These are phyloP conservation scores for Fremontodendron californicum DNA, from an alignment of 345 rosid species.

Conservation along the genomic window DNA sequence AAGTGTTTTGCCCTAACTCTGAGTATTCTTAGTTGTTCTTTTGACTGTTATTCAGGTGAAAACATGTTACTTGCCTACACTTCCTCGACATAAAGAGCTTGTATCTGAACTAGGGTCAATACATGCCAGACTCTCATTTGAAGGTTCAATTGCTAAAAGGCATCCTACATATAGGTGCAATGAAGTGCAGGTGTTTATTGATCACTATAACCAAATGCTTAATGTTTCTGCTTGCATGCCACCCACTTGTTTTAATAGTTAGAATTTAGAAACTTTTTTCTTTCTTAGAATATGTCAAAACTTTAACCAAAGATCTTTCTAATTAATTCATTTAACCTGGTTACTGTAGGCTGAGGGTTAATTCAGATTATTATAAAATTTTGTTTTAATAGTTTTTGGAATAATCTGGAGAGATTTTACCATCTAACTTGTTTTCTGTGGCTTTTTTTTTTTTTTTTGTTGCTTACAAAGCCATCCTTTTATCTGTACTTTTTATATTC, in stretches of 20 bases:
- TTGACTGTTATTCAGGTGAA: slow-evolving; percentile 43
- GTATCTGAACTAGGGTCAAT: slow-evolving; percentile 65
- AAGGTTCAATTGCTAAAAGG: slow-evolving; percentile 55
- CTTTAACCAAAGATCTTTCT: background rate
- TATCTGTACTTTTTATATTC: background rate
- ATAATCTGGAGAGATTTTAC: background rate
- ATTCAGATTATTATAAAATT: background rate
- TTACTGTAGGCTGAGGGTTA: background rate
- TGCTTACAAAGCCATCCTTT: background rate
- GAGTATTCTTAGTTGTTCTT: background rate
- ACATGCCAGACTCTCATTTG: slow-evolving; percentile 55
- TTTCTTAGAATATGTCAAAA: background rate
- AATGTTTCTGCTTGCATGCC: background rate
- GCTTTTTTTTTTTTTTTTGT: background rate
- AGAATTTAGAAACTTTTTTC: background rate
- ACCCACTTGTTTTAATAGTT: background rate
- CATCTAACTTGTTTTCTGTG: background rate
- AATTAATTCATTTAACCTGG: background rate
- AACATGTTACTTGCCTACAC: slow-evolving; percentile 47
- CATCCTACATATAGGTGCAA: slow-evolving; percentile 81
- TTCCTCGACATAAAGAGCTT: slow-evolving; percentile 74
- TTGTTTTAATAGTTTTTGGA: background rate
- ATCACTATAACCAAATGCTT: slow-evolving; percentile 4
- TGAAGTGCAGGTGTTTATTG: slow-evolving; percentile 67
- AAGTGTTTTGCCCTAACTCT: background rate